Evolutionary conservation across 2,329 filamentous ascomycete genomes (phyloP).

Genomic region (Pyrenophora graminea): DNA sequence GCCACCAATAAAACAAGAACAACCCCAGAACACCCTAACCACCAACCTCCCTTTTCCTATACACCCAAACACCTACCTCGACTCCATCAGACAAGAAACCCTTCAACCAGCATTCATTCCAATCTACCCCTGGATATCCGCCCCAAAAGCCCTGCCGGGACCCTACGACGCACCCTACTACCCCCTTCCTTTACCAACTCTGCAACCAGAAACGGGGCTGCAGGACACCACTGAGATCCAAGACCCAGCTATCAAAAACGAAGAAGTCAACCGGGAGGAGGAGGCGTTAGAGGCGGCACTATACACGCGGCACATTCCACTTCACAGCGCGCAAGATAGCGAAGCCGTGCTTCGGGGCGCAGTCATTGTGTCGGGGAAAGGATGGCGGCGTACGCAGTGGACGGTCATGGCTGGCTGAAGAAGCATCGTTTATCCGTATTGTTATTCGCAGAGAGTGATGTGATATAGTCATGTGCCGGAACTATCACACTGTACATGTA

Average conservation of each 20-base stretch:
- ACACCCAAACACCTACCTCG: constrained; percentile 16
- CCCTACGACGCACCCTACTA: constrained; percentile 44
- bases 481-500: too few relatives aligned
- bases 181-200: constrained; percentile 37
- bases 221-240: constrained; percentile 15
- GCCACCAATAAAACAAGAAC: not conserved
- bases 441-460: not conserved
- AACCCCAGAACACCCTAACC: not conserved
- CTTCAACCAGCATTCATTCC: constrained; percentile 24
- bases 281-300: constrained; percentile 16
- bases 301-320: constrained; percentile 36
- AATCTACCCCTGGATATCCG: constrained; percentile 41
- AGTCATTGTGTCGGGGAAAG: constrained; percentile 34
- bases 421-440: not conserved
- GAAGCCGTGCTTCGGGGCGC: constrained; percentile 28
- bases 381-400: constrained; percentile 45
- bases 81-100: constrained; percentile 21
- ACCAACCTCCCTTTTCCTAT: not conserved
- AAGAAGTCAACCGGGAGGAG: constrained; percentile 7
- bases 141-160: constrained; percentile 39
- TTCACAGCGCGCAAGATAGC: constrained; percentile 20
- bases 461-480: too few relatives aligned
- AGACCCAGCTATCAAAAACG: constrained; percentile 2
- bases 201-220: constrained; percentile 14
- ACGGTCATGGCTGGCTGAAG: constrained; percentile 37